Percentiles rank a stretch among this genome's conserved stretches.
phyloP scores from a whole-genome alignment of 108 stramenopile species.

The Cyclotella kingstonii region DNA sequence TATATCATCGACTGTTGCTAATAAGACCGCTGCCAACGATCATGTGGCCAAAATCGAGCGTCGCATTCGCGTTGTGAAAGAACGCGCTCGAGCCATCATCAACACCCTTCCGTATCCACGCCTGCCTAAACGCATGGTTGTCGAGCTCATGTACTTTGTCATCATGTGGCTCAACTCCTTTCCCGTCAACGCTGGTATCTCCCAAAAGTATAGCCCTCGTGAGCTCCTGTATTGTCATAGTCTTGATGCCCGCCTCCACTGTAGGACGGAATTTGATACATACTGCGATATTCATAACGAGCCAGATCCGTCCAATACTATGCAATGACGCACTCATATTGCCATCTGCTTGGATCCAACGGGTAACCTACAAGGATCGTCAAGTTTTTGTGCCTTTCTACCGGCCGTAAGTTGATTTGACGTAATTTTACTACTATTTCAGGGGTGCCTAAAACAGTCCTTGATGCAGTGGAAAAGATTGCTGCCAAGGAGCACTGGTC shows the following conservation, averaged over 20 bases:
- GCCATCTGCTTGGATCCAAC: background rate
- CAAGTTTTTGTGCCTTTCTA: no score
- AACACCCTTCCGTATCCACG: background rate
- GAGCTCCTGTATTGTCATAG: background rate
- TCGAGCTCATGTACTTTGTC: constrained; percentile 12
- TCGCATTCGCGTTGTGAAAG: constrained; percentile 37
- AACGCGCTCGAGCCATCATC: constrained; percentile 17
- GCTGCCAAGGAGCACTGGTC: no score
- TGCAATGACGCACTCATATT: background rate
- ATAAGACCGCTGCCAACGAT: background rate
- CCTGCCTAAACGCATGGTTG: constrained; percentile 20
- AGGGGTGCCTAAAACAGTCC: no score
- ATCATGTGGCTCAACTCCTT: constrained; percentile 39
- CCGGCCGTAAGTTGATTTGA: background rate
- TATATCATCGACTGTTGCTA: background rate
- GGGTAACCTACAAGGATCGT: background rate
- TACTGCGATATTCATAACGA: constrained; percentile 3
- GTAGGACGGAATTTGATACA: constrained; percentile 1
- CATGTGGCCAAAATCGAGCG: constrained; percentile 7
- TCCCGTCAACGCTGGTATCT: constrained; percentile 9
- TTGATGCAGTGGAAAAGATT: no score
- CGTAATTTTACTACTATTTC: background rate
- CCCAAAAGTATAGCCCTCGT: constrained; percentile 26
- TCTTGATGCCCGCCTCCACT: background rate
- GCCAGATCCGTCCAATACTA: background rate